Evolutionary conservation across 345 rosid species (phyloP).

Genomic region (Heritiera littoralis): DNA sequence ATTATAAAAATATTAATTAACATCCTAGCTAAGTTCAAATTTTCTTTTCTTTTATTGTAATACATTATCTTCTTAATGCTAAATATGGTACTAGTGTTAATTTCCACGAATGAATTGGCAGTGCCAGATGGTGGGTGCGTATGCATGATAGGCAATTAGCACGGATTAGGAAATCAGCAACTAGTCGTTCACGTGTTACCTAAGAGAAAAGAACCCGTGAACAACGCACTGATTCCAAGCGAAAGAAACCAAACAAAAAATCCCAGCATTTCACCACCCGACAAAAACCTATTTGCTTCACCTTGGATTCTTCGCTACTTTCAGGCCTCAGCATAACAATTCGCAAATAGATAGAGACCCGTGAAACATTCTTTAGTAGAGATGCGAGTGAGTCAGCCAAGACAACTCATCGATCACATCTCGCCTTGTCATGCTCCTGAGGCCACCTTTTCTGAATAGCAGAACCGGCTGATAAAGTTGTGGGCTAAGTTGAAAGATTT

Average conservation of each 20-base stretch:
- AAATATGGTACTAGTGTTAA: background rate
- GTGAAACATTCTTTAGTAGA: conserved; percentile 16
- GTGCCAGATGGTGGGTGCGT: background rate
- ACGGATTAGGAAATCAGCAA: background rate
- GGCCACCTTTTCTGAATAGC: background rate
- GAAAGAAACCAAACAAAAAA: conserved; percentile 20
- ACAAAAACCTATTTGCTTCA: conserved; percentile 23
- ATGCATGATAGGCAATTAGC: background rate
- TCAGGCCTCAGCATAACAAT: background rate
- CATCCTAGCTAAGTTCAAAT: too few species aligned
- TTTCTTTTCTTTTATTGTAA: background rate
- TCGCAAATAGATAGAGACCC: conserved; percentile 21
- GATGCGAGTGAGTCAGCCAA: background rate
- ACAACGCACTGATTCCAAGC: conserved; percentile 23
- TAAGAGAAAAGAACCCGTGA: conserved; percentile 37
- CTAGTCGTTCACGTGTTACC: conserved; percentile 30
- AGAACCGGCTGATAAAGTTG: background rate
- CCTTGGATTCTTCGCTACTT: conserved; percentile 21
- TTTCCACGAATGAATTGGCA: background rate
- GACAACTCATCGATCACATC: conserved; percentile 2
- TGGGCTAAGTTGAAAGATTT: background rate
- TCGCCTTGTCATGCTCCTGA: background rate
- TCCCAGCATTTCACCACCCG: conserved; percentile 26
- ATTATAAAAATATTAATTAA: too few species aligned
- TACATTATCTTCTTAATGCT: background rate